Conservation (phyloP, 108 stramenopile genomes). For the Tribonema minus region DNA sequence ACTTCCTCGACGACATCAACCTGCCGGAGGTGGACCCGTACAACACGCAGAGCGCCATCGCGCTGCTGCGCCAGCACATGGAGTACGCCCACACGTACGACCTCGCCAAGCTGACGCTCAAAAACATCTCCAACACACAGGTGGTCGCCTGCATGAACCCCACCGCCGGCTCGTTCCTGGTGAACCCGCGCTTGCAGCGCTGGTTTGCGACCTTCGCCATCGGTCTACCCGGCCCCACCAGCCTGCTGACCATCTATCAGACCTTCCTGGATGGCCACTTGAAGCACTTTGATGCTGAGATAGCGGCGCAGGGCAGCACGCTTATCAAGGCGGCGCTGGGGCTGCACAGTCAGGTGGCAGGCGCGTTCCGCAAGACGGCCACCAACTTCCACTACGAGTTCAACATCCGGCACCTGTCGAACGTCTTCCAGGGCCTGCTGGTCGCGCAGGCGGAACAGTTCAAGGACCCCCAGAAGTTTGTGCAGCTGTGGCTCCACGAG, state of each 20-base stretch:
- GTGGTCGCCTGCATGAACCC: conserved; percentile 67
- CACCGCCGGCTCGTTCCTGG: conserved; percentile 59
- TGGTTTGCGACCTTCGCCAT: conserved; percentile 69
- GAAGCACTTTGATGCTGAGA: conserved; percentile 56
- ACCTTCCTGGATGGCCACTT: conserved; percentile 65
- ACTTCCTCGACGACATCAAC: conserved; percentile 70
- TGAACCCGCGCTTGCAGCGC: conserved; percentile 66
- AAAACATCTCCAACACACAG: conserved; percentile 58
- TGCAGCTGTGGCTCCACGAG: conserved; percentile 68
- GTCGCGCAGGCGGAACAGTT: conserved; percentile 61
- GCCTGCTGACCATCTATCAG: conserved; percentile 64
- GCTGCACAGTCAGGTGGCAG: conserved; percentile 57
- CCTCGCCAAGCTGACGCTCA: conserved; percentile 55
- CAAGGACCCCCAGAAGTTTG: conserved; percentile 56
- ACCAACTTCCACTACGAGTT: conserved; percentile 71
- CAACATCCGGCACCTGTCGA: conserved; percentile 67
- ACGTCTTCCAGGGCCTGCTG: conserved; percentile 68
- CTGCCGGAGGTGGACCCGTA: conserved; percentile 65
- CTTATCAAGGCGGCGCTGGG: conserved; percentile 60
- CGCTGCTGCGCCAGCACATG: conserved; percentile 68
- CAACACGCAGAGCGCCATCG: conserved; percentile 67
- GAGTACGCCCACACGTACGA: conserved; percentile 68
- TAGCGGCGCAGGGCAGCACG: conserved; percentile 36
- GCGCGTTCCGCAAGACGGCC: conserved; percentile 64
- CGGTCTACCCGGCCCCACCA: conserved; percentile 60